Percentiles rank a stretch among this genome's conserved stretches.
These are phyloP conservation scores for Rosa multiflora DNA, from an alignment of 306 rosid genomes.

Conservation along the genomic window DNA sequence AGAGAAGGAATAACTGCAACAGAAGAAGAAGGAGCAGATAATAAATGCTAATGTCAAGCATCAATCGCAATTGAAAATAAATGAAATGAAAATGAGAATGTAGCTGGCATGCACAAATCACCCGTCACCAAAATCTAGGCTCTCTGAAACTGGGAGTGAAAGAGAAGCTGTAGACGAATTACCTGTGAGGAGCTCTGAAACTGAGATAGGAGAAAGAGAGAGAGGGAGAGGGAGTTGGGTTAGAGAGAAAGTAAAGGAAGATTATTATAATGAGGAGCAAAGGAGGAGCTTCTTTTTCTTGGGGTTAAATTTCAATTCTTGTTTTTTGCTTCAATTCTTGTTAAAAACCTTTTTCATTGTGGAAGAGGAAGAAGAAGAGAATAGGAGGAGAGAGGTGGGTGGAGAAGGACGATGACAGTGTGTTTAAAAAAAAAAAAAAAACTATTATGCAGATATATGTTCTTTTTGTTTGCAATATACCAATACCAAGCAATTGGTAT, in stretches of 20 bases:
- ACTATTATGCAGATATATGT: no score
- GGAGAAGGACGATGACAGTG: no score
- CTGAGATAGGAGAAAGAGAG: slow-evolving; percentile 34
- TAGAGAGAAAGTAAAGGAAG: not conserved
- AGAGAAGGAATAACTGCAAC: slow-evolving; percentile 4
- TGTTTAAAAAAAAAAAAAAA: no score
- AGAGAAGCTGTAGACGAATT: slow-evolving; percentile 19
- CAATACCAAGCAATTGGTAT: no score
- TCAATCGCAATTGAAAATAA: slow-evolving; percentile 1
- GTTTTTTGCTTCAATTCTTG: no score
- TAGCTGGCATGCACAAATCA: slow-evolving; percentile 2
- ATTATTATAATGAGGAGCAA: slow-evolving; percentile 6
- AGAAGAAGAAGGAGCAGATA: not conserved
- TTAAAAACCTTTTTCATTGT: no score
- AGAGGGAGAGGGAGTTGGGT: not conserved
- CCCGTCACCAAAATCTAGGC: not conserved
- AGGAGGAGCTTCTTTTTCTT: no score
- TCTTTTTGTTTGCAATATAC: no score
- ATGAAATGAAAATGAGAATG: not conserved
- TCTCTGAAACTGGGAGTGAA: not conserved
- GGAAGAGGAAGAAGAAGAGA: no score
- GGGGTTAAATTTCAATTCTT: no score
- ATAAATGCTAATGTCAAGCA: not conserved
- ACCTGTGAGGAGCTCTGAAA: slow-evolving; percentile 43
- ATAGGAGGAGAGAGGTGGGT: no score